Evolutionary conservation across 768 basidiomycete species (phyloP).

Genomic region (Phanerodontia chrysosporium): DNA sequence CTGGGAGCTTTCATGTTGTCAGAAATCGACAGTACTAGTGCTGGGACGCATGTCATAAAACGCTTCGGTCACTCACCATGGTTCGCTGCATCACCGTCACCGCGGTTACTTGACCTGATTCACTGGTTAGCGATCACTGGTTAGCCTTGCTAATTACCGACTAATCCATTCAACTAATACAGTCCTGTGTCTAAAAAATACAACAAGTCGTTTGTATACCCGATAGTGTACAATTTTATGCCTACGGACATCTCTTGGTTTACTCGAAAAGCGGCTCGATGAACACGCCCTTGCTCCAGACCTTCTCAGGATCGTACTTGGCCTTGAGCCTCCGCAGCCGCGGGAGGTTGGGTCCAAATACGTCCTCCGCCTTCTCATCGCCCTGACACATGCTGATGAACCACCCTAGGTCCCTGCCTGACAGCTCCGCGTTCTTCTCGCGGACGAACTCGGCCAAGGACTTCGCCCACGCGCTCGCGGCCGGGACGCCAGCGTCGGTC

Average conservation of each 20-base stretch:
- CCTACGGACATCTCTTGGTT: neutral
- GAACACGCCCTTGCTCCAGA: constrained; percentile 33
- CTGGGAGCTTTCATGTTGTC: no score
- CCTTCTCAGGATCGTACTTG: constrained; percentile 30
- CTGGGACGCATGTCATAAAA: no score
- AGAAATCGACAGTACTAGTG: no score
- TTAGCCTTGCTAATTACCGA: no score
- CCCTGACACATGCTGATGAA: constrained; percentile 21
- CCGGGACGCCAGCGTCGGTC: constrained; percentile 11
- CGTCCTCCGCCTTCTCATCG: constrained; percentile 19
- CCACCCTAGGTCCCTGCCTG: constrained; percentile 15
- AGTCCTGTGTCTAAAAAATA: no score
- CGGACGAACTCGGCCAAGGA: constrained; percentile 10
- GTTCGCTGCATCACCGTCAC: no score
- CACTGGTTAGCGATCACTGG: no score
- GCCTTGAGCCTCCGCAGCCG: constrained; percentile 34
- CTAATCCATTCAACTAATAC: no score
- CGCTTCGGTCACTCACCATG: no score
- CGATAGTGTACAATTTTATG: neutral
- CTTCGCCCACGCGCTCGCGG: constrained; percentile 6
- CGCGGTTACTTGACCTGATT: no score
- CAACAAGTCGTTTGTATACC: neutral
- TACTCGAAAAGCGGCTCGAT: neutral
- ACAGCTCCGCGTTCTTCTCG: constrained; percentile 16
- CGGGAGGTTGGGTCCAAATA: constrained; percentile 35